phyloP scores from a whole-genome alignment of 176 grass and related monocot species.

The maize (Zea mays) region Zm-B73-REFERENCE-NAM-5.0 NC_050099.1:249830501-249831000 shows the following conservation, averaged over 20 bases:
- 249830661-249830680: no score
- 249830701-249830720: no score
- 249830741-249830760: constrained; percentile 5
- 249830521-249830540: constrained; percentile 12
- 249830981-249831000: constrained; percentile 74
- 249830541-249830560: not conserved
- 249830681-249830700: no score
- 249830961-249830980: constrained; percentile 57
- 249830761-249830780: constrained; percentile 9
- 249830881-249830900: constrained; percentile 76
- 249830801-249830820: constrained; percentile 27
- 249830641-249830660: no score
- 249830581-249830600: constrained; percentile 8
- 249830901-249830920: constrained; percentile 57
- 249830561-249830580: not conserved
- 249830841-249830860: constrained; percentile 84
- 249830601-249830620: not conserved
- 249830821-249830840: constrained; percentile 72
- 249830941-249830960: constrained; percentile 52
- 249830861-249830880: constrained; percentile 84
- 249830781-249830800: constrained; percentile 7
- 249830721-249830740: no score
- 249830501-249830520: not conserved
- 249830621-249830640: no score
- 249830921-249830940: constrained; percentile 64